Conservation (phyloP, 306 rosid species). For the Fragaria ananassa region DNA sequence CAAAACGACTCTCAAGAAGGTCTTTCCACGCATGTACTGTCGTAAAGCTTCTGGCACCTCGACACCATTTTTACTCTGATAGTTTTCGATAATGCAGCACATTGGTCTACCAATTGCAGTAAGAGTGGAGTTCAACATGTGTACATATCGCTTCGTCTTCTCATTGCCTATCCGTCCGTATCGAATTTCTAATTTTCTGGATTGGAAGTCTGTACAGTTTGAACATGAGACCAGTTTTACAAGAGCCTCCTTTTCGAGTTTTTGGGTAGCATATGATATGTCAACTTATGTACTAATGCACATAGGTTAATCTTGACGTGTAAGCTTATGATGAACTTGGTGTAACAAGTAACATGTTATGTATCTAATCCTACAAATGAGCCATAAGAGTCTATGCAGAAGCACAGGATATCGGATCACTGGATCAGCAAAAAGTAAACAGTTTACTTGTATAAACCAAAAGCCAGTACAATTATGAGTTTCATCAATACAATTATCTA, state of each 20-base stretch:
- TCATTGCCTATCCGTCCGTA: slow-evolving; percentile 71
- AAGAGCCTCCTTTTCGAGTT: no score
- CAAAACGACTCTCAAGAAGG: background rate
- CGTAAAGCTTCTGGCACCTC: background rate
- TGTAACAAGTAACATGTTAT: background rate
- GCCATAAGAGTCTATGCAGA: background rate
- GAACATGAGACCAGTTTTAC: slow-evolving; percentile 36
- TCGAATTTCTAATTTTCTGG: slow-evolving; percentile 75
- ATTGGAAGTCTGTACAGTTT: slow-evolving; percentile 83
- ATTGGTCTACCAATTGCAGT: background rate
- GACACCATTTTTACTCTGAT: background rate
- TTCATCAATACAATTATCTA: background rate
- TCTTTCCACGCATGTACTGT: background rate
- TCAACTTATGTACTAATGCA: background rate
- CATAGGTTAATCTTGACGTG: background rate
- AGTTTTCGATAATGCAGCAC: slow-evolving; percentile 9
- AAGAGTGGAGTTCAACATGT: slow-evolving; percentile 85
- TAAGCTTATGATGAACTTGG: background rate
- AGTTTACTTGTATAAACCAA: background rate
- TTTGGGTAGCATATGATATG: background rate
- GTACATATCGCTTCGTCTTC: slow-evolving; percentile 67
- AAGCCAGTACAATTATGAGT: background rate
- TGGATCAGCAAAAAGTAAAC: background rate
- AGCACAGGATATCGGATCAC: background rate
- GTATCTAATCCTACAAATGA: background rate